Conservation (phyloP, 139 green algal genomes). For the Helicosporidium sp. region DNA sequence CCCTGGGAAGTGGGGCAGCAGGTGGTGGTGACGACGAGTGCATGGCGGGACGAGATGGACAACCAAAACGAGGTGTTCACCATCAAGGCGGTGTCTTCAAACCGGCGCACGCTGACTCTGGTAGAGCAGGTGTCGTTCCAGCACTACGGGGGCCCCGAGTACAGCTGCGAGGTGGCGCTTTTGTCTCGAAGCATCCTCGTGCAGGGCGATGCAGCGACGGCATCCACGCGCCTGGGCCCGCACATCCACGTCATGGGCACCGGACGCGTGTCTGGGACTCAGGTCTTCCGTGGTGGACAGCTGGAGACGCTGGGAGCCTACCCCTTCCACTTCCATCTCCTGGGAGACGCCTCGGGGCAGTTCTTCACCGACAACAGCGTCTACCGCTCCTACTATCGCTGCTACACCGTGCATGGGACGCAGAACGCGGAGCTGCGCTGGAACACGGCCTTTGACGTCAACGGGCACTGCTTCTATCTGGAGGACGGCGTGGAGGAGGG, state of each 20-base stretch:
- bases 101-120: constrained; percentile 14
- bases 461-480: constrained; percentile 33
- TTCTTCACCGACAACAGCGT: constrained; percentile 26
- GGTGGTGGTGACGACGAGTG: constrained; percentile 23
- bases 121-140: constrained; percentile 7
- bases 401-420: constrained; percentile 25
- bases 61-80: constrained; percentile 36
- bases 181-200: constrained; percentile 24
- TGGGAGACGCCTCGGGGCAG: constrained; percentile 3
- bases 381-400: constrained; percentile 18
- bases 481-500: constrained; percentile 35
- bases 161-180: constrained; percentile 33
- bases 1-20: constrained; percentile 28
- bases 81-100: constrained; percentile 9
- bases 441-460: constrained; percentile 32
- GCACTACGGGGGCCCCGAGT: constrained; percentile 32
- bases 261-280: background rate
- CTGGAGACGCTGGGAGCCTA: constrained; percentile 30
- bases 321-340: constrained; percentile 36
- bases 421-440: constrained; percentile 12
- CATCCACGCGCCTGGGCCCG: background rate
- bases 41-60: constrained; percentile 28
- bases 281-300: constrained; percentile 28
- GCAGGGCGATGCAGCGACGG: background rate
- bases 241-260: constrained; percentile 15